Conservation (phyloP, 2,329 filamentous ascomycete genomes). For the Drechmeria coniospora region DNA sequence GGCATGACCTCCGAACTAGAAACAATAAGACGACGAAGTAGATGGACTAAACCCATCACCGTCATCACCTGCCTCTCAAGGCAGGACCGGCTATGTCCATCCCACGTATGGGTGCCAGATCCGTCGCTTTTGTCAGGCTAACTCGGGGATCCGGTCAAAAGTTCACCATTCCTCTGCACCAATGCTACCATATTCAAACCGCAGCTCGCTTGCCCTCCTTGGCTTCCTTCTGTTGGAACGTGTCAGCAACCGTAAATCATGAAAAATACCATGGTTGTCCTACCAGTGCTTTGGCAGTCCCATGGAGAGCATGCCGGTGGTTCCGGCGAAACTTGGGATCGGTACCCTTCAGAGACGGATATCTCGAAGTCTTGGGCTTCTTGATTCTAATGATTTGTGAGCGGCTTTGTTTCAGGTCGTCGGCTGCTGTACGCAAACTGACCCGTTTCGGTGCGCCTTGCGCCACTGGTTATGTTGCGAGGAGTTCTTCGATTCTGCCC, state of each 20-base stretch:
- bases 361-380: constrained; percentile 98
- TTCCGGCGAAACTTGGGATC: constrained; percentile 99
- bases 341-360: constrained; percentile 95
- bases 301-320: constrained; percentile 98
- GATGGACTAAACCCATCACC: no score
- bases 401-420: constrained; percentile 1
- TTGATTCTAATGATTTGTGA: constrained; percentile 63
- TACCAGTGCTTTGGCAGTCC: constrained; percentile 96
- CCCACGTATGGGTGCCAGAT: no score
- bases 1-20: no score
- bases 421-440: constrained; percentile 24
- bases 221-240: constrained; percentile 67
- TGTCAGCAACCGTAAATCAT: constrained; percentile 14
- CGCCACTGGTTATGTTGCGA: constrained; percentile 97
- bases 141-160: no score
- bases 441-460: constrained; percentile 99
- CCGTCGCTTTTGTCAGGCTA: no score
- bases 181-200: constrained; percentile 36
- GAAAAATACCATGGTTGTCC: constrained; percentile 19
- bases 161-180: neutral
- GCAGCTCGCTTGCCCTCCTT: constrained; percentile 89
- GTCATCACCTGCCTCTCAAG: no score
- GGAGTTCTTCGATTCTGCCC: constrained; percentile 96
- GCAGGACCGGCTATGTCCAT: no score
- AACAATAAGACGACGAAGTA: no score